Evolutionary conservation across 1,284 basidiomycete species (phyloP), one percentile per base, ranked within the genome.

Genomic region (Xerocomus nothofagi): DNA sequence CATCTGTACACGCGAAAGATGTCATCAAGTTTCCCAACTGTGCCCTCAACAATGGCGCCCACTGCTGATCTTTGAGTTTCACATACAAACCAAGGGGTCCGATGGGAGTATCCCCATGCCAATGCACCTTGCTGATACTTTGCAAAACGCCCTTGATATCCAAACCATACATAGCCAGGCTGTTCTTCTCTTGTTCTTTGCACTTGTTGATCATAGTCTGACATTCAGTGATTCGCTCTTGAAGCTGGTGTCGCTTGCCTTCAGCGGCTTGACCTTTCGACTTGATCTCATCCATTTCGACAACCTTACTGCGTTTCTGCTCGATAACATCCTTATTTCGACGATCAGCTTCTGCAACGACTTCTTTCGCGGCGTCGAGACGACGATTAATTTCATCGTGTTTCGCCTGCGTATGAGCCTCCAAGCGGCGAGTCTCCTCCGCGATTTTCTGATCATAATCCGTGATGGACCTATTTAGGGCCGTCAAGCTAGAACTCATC

Each of bases 11-110:
- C 0, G 86, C 88, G 66, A 91, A 99, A 1, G 84, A 78, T 26
- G 76, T 81, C 71, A 99, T 77, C 6, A 75, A 62, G 5, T 56
- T 49, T 4, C 80, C 82, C 3, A 99, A 74, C 57, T 87, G 78
- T 15, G 73, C 73, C 32, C 91, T 80, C 54, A 98, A 67, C 7
- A 92, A 59, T 0, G 72, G 70, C 0, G 81, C 82, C 83, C 91
- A 99, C 27, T 66, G 72, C 54, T 72, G 55, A 51, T 97, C 90
- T 55, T 75, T 81, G 41, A 94, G 80, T 60, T 86, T 87, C 57
- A 99, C 86, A 63, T 82, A 80, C 38, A 77, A 56, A 0, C 94
- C 94, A n/a, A 98, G 73, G 0, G 94, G 93, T 1, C 97, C 97
- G 24, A 98, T 68, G 0, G 96, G 95, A 15, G 65, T 70, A 31